Base-by-base conservation (phyloP, 495 filamentous ascomycete species). In the Podospora pseudoanserina region DNA sequence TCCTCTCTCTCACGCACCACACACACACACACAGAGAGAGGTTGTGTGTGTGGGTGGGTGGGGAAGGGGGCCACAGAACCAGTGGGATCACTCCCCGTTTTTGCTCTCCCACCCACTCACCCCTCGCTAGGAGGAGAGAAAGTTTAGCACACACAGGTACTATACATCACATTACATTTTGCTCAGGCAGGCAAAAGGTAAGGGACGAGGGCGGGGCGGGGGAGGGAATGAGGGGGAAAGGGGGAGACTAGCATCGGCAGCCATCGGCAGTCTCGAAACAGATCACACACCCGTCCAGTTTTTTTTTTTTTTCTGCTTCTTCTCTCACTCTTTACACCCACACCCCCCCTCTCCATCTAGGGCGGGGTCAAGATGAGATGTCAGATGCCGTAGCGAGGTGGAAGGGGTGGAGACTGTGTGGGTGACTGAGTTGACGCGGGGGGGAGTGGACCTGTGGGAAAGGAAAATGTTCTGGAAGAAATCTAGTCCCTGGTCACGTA, bases 91-190 rank as follows among this genome's bases (percentile, higher is more conserved):
- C 30, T 32, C 30, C 30, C 30, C 7, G 30, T 32, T 32, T 32
- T 32, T 53, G 5, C 61, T 49, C 60, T 65, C 65, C 55, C 55
- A 63, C 19, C 53, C 55, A 58, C 55, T 4, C 55, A n/a, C 60
- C 54, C 65, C 49, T 55, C 60, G 18, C 19, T 13, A 49, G 13
- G 16, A 67, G 18, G 30, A 13, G 61, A 23, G 18, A 49, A 11
- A 49, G 34, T 16, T n/a, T 19, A 63, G 34, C 19, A 26, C 32
- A 63, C 30, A 34, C 19, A 49, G 39, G 39, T 49, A 49, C 39
- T 49, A 49, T 49, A 49, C 39, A 49, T 49, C 39, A 49, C 39
- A 49, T 49, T 49, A 49, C 39, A 49, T 49, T 18, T 20, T 9
- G 56, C 9, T 23, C 56, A 59, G 56, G 63, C 44, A 26, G 34